These are phyloP conservation scores for Penicillium egyptiacum DNA, from an alignment of 495 filamentous ascomycete genomes.

Conservation along the genomic window DNA sequence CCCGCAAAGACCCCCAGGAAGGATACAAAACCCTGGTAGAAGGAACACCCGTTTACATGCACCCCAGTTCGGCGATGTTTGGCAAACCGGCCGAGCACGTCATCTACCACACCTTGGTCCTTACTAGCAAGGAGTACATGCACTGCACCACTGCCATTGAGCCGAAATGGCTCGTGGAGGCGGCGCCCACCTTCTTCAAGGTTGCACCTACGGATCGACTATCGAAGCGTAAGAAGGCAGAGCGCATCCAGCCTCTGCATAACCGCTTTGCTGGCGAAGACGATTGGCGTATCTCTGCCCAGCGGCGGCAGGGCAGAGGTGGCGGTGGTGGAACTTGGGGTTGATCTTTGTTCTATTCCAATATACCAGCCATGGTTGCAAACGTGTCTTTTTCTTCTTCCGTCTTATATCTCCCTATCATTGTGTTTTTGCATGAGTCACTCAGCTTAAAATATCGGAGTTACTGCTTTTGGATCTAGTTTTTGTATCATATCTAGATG, in stretches of 20 bases:
- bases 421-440: background rate
- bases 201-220: conserved; percentile 86
- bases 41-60: conserved; percentile 91
- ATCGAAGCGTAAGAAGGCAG: conserved; percentile 88
- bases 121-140: conserved; percentile 98
- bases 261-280: conserved; percentile 89
- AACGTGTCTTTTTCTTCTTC: background rate
- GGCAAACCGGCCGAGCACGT: conserved; percentile 96
- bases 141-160: conserved; percentile 88
- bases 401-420: background rate
- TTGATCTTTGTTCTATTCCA: conserved; percentile 39
- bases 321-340: conserved; percentile 97
- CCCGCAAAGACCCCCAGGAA: conserved; percentile 92
- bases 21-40: conserved; percentile 97
- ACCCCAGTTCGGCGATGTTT: conserved; percentile 86
- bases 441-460: background rate
- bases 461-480: background rate
- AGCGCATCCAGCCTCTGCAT: conserved; percentile 91
- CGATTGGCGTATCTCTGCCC: conserved; percentile 90
- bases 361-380: conserved; percentile 8
- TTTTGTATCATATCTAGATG: background rate
- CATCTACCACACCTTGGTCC: conserved; percentile 82
- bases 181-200: conserved; percentile 97
- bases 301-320: conserved; percentile 81
- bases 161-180: conserved; percentile 87